Base-by-base conservation (phyloP, 495 filamentous ascomycete species). In the Penicillium arizonense region DNA sequence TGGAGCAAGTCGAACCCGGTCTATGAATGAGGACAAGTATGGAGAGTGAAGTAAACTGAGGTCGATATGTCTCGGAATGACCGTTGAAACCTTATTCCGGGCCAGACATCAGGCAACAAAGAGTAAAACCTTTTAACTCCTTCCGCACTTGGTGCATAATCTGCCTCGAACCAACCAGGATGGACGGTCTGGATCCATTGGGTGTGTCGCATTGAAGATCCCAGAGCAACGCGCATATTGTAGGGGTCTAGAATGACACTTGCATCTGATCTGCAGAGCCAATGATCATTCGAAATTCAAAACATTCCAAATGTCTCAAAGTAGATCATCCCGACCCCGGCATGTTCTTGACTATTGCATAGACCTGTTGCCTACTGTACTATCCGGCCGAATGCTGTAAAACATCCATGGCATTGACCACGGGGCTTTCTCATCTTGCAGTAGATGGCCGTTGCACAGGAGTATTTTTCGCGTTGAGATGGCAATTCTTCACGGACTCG, bases 211-310 rank as follows among this genome's bases (percentile, higher is more conserved):
- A 47, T 50, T 26, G 18, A 34, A 58, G 48, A 59, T 61, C 63
- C 63, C 55, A 54, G 63, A 57, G 20, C 52, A 61, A 57, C 60
- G 36, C 49, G 44, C 63, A 63, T 63, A 48, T 55, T 10, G 46
- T 16, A 38, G 23, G 30, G 34, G 47, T 55, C 55, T 53, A 50
- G 42, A 52, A 57, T 57, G 46, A 47, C 46, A 49, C 46, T 47
- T 20, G 41, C 36, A 37, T 28, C 24, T 51, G 40, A 35, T 45
- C 13, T 40, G 53, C 30, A 34, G 18, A 38, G 50, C 52, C 49
- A 61, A 63, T 63, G 43, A 37, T 26, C 13, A 6, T 41, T 18
- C 41, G 26, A 50, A 41, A 33, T 23, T 35, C 30, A 10, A 23
- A 34, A 38, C 8, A 20, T 35, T n/a, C 3, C 30, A 33, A 28